Base-by-base conservation (phyloP, 169 alveolate species). In the Plasmodium chabaudi region DNA sequence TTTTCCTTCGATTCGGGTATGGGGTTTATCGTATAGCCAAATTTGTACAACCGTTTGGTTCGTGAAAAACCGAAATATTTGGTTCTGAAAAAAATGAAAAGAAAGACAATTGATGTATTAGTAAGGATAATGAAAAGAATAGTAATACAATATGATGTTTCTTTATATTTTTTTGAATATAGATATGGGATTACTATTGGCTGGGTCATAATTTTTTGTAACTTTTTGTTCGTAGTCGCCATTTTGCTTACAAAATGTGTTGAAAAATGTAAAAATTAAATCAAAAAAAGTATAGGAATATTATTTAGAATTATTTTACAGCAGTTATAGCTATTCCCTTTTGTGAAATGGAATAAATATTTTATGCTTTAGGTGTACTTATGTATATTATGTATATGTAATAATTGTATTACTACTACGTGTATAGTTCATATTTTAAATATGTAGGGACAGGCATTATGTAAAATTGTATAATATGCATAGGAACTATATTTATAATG, bases 21-120 rank as follows among this genome's bases (percentile, higher is more conserved):
- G 97, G 39, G 97, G 96, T 72, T 97, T 97, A 68, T 97, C 99
- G 91, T 88, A 97, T 60, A 97, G 93, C 99, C 99, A 97, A 70
- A 97, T 96, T 87, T 97, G 99, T 34, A 97, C 98, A 71, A 95
- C 95, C 15, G 97, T 94, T 90, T 97, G 97, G 77, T 97, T 93
- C 27, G 98, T 95, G 87, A 97, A 96, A 88, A 95, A 96, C 87
- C 98, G 94, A 92, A 97, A 97, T 67, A 97, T 96, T 95, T 96
- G 98, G 96, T 97, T 96, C 97, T 95, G 82, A 49, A 69, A 19
- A 34, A 25, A 64, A 69, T 0, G 51, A 34, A n/a, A 23, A 9
- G 49, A 25, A 44, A 23, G 13, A 15, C 42, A 15, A 53, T 0
- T 5, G 53, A 90, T 47, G 17, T 42, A 19, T 21, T 27, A n/a